A percentile compares a stretch with the other conserved stretches of the same genome.
Conservation (phyloP, 208 protist species). For the Leishmania tarentolae region DNA sequence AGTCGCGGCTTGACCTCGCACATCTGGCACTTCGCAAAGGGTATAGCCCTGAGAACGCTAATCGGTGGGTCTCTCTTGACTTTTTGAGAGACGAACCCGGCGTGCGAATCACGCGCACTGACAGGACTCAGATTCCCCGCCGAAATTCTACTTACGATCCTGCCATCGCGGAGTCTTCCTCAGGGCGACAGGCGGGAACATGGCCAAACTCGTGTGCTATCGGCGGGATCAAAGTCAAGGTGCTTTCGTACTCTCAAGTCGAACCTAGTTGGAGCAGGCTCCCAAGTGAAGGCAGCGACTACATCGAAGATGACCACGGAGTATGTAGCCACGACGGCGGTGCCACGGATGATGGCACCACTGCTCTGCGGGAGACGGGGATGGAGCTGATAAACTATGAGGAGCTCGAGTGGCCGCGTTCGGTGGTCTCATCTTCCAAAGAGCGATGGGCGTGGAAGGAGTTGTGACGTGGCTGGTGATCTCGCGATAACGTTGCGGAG, state of each 20-base stretch:
- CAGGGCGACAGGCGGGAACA: background rate
- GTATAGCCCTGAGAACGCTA: constrained; percentile 10
- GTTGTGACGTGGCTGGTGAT: constrained; percentile 3
- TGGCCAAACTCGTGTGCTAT: background rate
- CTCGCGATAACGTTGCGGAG: background rate
- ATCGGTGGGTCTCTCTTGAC: constrained; percentile 22
- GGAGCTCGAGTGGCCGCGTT: constrained; percentile 26
- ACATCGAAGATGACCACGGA: background rate
- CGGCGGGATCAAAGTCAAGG: background rate
- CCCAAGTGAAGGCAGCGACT: background rate
- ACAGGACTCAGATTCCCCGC: background rate
- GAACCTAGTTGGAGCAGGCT: background rate
- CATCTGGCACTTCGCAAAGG: constrained; percentile 20
- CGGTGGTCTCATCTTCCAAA: background rate
- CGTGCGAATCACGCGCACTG: background rate
- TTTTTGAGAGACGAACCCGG: constrained; percentile 18
- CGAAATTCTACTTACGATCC: background rate
- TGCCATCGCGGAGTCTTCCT: background rate
- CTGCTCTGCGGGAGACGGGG: background rate
- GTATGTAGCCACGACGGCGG: background rate
- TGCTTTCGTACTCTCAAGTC: background rate
- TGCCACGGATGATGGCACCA: background rate
- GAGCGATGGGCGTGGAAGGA: constrained; percentile 12
- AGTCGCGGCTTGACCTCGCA: constrained; percentile 28
- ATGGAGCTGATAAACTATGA: constrained; percentile 23